A percentile compares a stretch with the other conserved stretches of the same genome.
Conservation (phyloP, 192 early-diverging fungal species). For the Umbelopsis vinacea region DNA sequence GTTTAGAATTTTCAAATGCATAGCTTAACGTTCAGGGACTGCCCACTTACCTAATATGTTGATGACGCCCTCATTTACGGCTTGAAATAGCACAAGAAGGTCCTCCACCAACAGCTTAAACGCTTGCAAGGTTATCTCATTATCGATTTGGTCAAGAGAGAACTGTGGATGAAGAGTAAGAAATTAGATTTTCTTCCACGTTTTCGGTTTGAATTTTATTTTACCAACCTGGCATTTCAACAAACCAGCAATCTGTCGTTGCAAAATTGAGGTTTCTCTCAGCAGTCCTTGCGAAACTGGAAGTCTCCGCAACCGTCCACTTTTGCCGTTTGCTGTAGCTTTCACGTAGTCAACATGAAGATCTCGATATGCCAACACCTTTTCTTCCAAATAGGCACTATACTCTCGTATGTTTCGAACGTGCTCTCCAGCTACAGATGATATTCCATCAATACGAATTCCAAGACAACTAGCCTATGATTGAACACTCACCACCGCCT, state of each 20-base stretch:
- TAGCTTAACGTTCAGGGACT: neutral
- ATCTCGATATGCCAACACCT: conserved; percentile 63
- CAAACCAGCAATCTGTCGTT: conserved; percentile 68
- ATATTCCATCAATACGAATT: neutral
- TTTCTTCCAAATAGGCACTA: conserved; percentile 73
- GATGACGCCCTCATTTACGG: conserved; percentile 80
- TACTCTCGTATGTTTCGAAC: conserved; percentile 72
- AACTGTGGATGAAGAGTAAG: conserved; percentile 49
- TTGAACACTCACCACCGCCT: conserved; percentile 32
- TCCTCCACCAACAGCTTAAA: conserved; percentile 76
- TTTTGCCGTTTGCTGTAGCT: conserved; percentile 43
- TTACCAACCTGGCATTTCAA: conserved; percentile 80
- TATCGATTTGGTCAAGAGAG: conserved; percentile 71
- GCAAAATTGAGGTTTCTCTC: conserved; percentile 62
- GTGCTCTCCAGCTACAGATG: conserved; percentile 40
- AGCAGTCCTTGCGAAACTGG: conserved; percentile 65
- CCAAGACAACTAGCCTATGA: neutral
- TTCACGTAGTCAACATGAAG: conserved; percentile 68
- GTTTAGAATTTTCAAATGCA: neutral
- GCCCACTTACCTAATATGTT: conserved; percentile 63
- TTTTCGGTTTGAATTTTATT: too few relatives aligned
- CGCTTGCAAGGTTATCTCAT: conserved; percentile 72
- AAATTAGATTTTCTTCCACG: neutral
- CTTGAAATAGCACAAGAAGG: conserved; percentile 71
- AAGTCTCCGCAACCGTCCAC: conserved; percentile 59